These are phyloP conservation scores for Cephaloascus fragrans DNA, from an alignment of 805 yeast genomes.

Conservation along the genomic window DNA sequence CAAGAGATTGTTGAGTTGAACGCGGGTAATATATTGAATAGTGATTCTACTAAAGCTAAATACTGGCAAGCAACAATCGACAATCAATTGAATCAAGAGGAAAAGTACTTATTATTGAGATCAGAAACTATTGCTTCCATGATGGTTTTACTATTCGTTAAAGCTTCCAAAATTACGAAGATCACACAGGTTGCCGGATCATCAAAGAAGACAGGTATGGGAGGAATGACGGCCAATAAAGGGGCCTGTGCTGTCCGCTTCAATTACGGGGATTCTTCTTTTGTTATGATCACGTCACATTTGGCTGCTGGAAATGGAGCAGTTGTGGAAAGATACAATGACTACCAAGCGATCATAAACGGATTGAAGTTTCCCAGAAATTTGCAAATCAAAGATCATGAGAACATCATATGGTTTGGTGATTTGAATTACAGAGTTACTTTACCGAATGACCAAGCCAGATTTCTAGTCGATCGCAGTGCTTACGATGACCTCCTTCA, in stretches of 20 bases:
- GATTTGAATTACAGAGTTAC: conserved; percentile 82
- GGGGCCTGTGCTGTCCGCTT: conserved; percentile 94
- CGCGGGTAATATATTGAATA: conserved; percentile 81
- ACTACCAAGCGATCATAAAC: conserved; percentile 63
- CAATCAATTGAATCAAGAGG: conserved; percentile 43
- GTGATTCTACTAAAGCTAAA: conserved; percentile 67
- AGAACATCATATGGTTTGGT: conserved; percentile 87
- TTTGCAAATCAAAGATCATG: conserved; percentile 70
- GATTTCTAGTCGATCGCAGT: conserved; percentile 36
- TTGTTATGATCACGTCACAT: conserved; percentile 85
- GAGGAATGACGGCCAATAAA: conserved; percentile 95
- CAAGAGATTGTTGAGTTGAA: conserved; percentile 92
- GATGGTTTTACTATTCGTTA: conserved; percentile 54
- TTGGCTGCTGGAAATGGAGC: conserved; percentile 88
- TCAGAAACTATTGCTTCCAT: conserved; percentile 72
- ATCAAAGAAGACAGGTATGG: conserved; percentile 89
- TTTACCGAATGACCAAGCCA: conserved; percentile 64
- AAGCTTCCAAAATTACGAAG: conserved; percentile 27
- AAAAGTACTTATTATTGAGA: conserved; percentile 50
- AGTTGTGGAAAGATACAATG: conserved; percentile 76
- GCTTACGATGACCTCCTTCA: conserved; percentile 44
- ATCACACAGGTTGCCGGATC: conserved; percentile 89
- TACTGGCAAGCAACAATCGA: conserved; percentile 72
- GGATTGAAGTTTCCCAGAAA: conserved; percentile 78
- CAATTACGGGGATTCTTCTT: conserved; percentile 67